phyloP scores from a whole-genome alignment of 164 flowering plant genomes.

The Stephania japonica region DNA sequence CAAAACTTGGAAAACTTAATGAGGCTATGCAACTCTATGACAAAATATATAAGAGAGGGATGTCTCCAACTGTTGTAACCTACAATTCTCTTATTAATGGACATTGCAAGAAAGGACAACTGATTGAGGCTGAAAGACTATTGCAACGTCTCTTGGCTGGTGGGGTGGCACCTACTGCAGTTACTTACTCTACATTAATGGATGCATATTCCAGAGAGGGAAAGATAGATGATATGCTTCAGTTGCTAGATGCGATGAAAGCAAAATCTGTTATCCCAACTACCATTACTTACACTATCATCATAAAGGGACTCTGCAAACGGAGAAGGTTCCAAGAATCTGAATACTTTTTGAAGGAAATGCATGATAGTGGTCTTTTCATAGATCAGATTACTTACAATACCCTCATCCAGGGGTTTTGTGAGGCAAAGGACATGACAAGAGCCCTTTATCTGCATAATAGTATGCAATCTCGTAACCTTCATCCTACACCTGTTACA shows the following conservation, averaged over 20 bases:
- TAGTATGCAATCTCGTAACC: constrained; percentile 41
- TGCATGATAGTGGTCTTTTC: constrained; percentile 37
- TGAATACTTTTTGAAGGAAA: constrained; percentile 31
- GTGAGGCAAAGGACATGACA: constrained; percentile 34
- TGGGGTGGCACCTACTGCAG: constrained; percentile 46
- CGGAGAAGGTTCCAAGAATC: constrained; percentile 38
- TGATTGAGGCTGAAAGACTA: constrained; percentile 38
- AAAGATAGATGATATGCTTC: constrained; percentile 25
- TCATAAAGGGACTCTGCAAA: constrained; percentile 59
- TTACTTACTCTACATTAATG: constrained; percentile 68
- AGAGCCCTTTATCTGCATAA: constrained; percentile 38
- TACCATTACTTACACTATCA: constrained; percentile 53
- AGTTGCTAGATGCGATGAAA: constrained; percentile 47
- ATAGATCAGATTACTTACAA: constrained; percentile 70
- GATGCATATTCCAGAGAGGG: constrained; percentile 54
- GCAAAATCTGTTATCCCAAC: constrained; percentile 39
- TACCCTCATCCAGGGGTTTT: constrained; percentile 57
- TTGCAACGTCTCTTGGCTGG: constrained; percentile 28
- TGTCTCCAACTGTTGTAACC: constrained; percentile 62
- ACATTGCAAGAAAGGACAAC: constrained; percentile 44
- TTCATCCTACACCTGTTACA: constrained; percentile 57
- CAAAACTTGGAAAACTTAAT: constrained; percentile 38
- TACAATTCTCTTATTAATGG: constrained; percentile 67
- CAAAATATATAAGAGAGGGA: constrained; percentile 30
- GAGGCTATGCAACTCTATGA: constrained; percentile 45